These are phyloP conservation scores for Petunia secreta DNA, from an alignment of 257 asterid genomes.

Conservation along the genomic window DNA sequence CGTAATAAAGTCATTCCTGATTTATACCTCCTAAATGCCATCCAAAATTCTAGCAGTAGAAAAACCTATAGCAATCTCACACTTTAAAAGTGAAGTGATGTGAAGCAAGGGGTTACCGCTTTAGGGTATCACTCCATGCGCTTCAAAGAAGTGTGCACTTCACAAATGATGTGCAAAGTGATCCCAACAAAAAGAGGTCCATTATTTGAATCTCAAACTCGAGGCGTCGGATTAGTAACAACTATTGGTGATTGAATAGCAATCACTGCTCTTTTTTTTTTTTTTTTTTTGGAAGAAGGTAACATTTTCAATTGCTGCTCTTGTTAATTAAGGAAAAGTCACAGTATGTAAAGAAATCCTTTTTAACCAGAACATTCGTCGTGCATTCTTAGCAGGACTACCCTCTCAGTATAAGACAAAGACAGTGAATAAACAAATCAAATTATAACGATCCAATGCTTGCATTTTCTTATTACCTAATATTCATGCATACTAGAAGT, in stretches of 20 bases:
- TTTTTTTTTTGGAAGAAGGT: not conserved
- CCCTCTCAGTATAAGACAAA: not conserved
- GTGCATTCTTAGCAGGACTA: slow-evolving; percentile 8
- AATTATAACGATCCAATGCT: not conserved
- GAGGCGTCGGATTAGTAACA: not conserved
- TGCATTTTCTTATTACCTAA: not conserved
- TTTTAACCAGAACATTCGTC: not conserved
- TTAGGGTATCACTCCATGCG: no score
- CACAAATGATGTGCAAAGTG: no score
- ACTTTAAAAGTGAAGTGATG: not conserved
- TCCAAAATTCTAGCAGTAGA: not conserved
- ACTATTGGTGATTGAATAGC: not conserved
- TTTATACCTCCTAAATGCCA: not conserved
- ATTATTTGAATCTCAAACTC: no score
- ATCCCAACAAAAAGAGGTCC: no score
- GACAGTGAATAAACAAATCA: not conserved
- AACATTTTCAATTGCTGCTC: not conserved
- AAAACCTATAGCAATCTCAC: not conserved
- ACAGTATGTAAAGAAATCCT: not conserved
- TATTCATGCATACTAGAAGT: slow-evolving; percentile 16
- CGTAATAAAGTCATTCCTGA: not conserved
- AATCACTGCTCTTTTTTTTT: not conserved
- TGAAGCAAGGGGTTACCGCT: no score
- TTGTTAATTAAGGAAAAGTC: not conserved
- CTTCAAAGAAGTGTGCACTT: no score